Percentiles rank a stretch among this genome's conserved stretches.
Evolutionary conservation across 768 basidiomycete genomes (phyloP).

Genomic region (Hygrocybe punicea): DNA sequence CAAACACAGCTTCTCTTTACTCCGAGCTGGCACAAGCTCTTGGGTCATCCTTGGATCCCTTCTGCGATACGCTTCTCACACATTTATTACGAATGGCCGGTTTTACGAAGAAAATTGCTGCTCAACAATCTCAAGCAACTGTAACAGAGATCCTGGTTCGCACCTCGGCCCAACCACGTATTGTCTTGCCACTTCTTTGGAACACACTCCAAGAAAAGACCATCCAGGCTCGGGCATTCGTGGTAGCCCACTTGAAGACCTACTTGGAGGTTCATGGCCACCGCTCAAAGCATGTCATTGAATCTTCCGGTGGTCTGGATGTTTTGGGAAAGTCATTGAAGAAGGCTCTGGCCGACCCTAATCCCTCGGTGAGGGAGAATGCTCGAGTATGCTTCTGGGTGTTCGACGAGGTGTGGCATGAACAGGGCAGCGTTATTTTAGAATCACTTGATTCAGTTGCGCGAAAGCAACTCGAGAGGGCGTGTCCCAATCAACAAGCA

Average conservation of each 20-base stretch:
- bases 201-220: constrained; percentile 75
- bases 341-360: constrained; percentile 72
- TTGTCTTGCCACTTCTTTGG: constrained; percentile 66
- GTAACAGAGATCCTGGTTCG: constrained; percentile 65
- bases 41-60: constrained; percentile 67
- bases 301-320: constrained; percentile 65
- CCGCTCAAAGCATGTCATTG: constrained; percentile 62
- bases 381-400: constrained; percentile 77
- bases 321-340: constrained; percentile 69
- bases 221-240: constrained; percentile 66
- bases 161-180: constrained; percentile 67
- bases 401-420: constrained; percentile 73
- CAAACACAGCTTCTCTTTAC: constrained; percentile 75
- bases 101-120: constrained; percentile 89
- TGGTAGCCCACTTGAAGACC: constrained; percentile 64
- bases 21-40: constrained; percentile 67
- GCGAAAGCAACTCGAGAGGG: constrained; percentile 83
- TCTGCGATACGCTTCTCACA: constrained; percentile 73
- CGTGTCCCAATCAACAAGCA: constrained; percentile 60
- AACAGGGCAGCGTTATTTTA: constrained; percentile 60
- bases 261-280: constrained; percentile 73
- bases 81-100: constrained; percentile 82
- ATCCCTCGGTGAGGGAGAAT: constrained; percentile 71
- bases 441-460: constrained; percentile 63
- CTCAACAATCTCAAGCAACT: constrained; percentile 76